These are phyloP conservation scores for Cydonia oblonga DNA, from an alignment of 331 rosid genomes.

Conservation along the genomic window DNA sequence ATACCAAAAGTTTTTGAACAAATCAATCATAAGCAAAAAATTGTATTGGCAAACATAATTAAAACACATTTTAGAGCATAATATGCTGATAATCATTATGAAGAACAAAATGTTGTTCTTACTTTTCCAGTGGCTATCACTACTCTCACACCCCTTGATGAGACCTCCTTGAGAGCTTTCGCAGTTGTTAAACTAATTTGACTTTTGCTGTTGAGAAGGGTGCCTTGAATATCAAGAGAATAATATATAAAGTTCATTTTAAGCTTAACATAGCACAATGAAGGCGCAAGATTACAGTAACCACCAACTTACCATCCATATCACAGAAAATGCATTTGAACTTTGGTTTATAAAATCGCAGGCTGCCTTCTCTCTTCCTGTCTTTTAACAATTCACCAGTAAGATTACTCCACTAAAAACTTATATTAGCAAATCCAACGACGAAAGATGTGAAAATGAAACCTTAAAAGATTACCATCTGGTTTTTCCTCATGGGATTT, in stretches of 20 bases:
- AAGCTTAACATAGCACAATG: constrained; percentile 6
- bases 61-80: neutral
- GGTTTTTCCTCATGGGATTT: constrained; percentile 27
- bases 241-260: constrained; percentile 1
- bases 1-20: neutral
- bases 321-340: constrained; percentile 85
- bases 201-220: constrained; percentile 79
- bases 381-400: constrained; percentile 61
- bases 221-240: constrained; percentile 42
- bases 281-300: neutral
- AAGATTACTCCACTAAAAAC: constrained; percentile 19
- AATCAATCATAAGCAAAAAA: neutral
- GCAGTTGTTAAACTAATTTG: constrained; percentile 53
- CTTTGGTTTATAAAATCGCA: constrained; percentile 85
- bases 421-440: neutral
- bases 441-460: neutral
- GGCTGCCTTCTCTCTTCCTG: constrained; percentile 88
- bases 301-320: constrained; percentile 72
- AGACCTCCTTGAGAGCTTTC: constrained; percentile 65
- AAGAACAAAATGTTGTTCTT: constrained; percentile 11
- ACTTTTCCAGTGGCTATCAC: constrained; percentile 98
- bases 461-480: constrained; percentile 34
- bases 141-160: constrained; percentile 78
- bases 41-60: neutral
- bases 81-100: neutral